Conservation (phyloP, 2,329 filamentous ascomycete genomes). For the Pseudopyricularia cyperi region DNA sequence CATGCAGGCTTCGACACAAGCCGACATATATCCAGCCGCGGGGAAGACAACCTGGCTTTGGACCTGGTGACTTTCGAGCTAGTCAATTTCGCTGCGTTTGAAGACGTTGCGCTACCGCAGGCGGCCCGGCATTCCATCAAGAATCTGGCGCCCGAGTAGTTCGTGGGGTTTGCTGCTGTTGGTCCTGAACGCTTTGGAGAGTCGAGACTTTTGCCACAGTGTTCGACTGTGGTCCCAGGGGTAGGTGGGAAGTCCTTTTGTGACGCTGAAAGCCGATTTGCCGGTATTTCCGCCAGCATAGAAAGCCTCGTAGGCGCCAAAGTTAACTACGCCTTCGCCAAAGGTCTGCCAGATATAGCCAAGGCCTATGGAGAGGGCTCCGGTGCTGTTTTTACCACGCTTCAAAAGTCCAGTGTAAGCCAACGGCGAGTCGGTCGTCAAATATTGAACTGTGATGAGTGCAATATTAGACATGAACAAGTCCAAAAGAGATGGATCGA, state of each 20-base stretch:
- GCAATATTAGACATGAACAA: conserved; percentile 7
- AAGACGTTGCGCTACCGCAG: conserved; percentile 15
- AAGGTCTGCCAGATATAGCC: conserved; percentile 2
- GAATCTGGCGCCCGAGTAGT: conserved; percentile 4
- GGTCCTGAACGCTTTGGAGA: neutral
- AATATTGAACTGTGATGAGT: neutral
- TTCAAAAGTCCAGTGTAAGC: neutral
- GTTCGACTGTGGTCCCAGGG: conserved; percentile 3
- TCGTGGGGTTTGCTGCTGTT: conserved; percentile 1
- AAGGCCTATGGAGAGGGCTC: neutral
- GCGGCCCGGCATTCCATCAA: conserved; percentile 8
- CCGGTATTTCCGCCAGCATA: conserved; percentile 5
- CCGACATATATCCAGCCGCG: neutral
- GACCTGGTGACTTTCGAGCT: conserved; percentile 24
- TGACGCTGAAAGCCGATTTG: neutral
- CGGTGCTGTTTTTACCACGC: neutral
- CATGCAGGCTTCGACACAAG: conserved; percentile 1
- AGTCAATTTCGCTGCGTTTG: conserved; percentile 14
- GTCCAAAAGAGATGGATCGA: conserved; percentile 15
- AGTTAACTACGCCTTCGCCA: conserved; percentile 2
- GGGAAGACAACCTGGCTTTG: conserved; percentile 25
- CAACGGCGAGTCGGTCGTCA: neutral
- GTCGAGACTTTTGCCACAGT: conserved; percentile 5
- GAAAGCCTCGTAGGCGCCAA: conserved; percentile 13
- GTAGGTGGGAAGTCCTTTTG: conserved; percentile 4